Conservation (phyloP, 345 rosid species). For the Kandelia obovata region DNA sequence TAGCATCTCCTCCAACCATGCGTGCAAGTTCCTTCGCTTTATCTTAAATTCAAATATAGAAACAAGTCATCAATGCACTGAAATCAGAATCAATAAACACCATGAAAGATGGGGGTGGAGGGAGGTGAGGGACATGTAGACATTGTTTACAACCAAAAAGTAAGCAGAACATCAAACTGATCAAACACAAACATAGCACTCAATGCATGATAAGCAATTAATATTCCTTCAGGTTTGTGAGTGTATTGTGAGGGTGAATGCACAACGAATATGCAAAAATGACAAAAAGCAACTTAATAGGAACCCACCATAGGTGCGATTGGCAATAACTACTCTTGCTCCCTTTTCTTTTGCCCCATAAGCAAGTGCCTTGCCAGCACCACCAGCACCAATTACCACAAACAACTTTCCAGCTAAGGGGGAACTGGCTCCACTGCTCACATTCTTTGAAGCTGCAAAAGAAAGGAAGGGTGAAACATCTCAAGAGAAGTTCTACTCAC, state of each 20-base stretch:
- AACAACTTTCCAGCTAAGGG: conserved; percentile 82
- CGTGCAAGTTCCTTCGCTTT: conserved; percentile 72
- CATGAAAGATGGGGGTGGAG: too few relatives aligned
- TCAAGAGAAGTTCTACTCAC: conserved; percentile 12
- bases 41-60: conserved; percentile 40
- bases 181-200: too few relatives aligned
- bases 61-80: neutral
- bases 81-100: too few relatives aligned
- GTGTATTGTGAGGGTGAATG: too few relatives aligned
- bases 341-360: conserved; percentile 95
- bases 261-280: neutral
- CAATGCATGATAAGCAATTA: too few relatives aligned
- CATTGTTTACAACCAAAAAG: too few relatives aligned
- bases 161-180: too few relatives aligned
- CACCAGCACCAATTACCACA: conserved; percentile 95
- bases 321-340: conserved; percentile 77
- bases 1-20: conserved; percentile 71
- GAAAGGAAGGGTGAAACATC: conserved; percentile 12
- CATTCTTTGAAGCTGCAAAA: conserved; percentile 42
- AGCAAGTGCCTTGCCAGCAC: conserved; percentile 98
- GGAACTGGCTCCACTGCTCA: conserved; percentile 34
- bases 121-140: too few relatives aligned
- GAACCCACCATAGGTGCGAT: conserved; percentile 70
- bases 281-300: neutral
- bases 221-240: too few relatives aligned